These are phyloP conservation scores for Gymnopilus junonius DNA, from an alignment of 768 basidiomycete species.

Conservation along the genomic window DNA sequence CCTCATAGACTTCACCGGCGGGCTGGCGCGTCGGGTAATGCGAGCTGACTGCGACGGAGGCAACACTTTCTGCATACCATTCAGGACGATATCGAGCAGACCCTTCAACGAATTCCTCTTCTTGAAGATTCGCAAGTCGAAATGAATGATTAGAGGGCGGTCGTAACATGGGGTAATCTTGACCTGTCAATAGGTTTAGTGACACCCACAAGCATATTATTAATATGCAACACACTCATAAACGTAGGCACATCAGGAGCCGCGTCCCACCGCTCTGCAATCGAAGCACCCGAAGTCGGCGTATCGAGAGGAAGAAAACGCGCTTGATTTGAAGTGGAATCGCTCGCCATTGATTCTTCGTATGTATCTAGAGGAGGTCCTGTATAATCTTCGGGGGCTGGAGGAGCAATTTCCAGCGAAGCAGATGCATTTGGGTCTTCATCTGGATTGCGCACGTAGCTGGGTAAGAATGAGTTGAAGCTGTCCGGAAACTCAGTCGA, in stretches of 20 bases:
- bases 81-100: neutral
- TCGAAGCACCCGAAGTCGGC: slow-evolving; percentile 11
- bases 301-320: slow-evolving; percentile 9
- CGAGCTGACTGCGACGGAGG: neutral
- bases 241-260: slow-evolving; percentile 21
- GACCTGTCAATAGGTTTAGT: slow-evolving; percentile 9
- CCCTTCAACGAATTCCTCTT: slow-evolving; percentile 1
- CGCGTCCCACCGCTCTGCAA: slow-evolving; percentile 14
- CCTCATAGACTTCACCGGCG: slow-evolving; percentile 11
- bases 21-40: neutral
- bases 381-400: slow-evolving; percentile 13
- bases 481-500: slow-evolving; percentile 28
- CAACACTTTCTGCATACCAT: neutral
- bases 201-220: neutral
- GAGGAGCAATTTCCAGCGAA: slow-evolving; percentile 18
- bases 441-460: slow-evolving; percentile 21
- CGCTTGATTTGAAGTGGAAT: neutral
- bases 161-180: slow-evolving; percentile 22
- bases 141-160: slow-evolving; percentile 16
- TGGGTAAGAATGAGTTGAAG: slow-evolving; percentile 21
- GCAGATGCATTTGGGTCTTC: slow-evolving; percentile 29
- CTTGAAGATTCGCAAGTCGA: slow-evolving; percentile 9
- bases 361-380: slow-evolving; percentile 18
- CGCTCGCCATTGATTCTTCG: slow-evolving; percentile 14
- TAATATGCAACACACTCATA: slow-evolving; percentile 16